Evolutionary conservation across 2,329 filamentous ascomycete species (phyloP), one percentile per base, ranked within the genome.

Genomic region (Phyllosticta capitalensis): DNA sequence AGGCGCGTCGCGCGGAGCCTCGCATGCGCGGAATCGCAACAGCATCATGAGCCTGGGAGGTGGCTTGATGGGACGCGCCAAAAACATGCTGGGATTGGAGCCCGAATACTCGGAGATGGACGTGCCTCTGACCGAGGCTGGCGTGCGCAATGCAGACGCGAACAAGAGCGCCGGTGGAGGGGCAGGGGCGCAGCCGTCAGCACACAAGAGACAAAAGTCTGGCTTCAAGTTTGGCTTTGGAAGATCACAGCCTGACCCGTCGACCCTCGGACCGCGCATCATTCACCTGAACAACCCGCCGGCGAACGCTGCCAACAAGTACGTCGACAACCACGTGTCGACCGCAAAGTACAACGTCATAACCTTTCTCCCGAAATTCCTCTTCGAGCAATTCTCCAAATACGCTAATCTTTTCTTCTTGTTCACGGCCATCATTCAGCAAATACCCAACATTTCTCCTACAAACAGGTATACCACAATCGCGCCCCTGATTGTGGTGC

Each of bases 381-480:
- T 99, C 60, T 91, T 92, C 73, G 94, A 99, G 74, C 94, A 99
- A 72, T 99, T 99, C 76, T 96, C 92, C 63, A 99, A 96, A 79
- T 96, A 96, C 75, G 94, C 94, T 79, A 99, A 99, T 76, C 76
- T 99, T 69, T 99, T 99, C 80, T 99, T 99, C 88, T 83, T 99
- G 72, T 97, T 99, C 74, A 99, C 94, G 45, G 92, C 94, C 17
- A 86, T 84, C 49, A 78, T 99, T 52, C 94, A 99, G 77, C 94
- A 99, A 73, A 96, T 99, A 63, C 94, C 94, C 21, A 87, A 88
- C 65, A 87, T 99, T 63, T 96, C 92, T 33, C 94, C 95, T 7
- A 99, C 94, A 9, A 97, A 96, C 76, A 83, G 81, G 74, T 99
- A 92, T 71, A 99, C 94, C 5, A 99, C 95, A 45, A 96, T 99